Conservation (phyloP, 2,329 filamentous ascomycete genomes). For the Pezicula neosporulosa region DNA sequence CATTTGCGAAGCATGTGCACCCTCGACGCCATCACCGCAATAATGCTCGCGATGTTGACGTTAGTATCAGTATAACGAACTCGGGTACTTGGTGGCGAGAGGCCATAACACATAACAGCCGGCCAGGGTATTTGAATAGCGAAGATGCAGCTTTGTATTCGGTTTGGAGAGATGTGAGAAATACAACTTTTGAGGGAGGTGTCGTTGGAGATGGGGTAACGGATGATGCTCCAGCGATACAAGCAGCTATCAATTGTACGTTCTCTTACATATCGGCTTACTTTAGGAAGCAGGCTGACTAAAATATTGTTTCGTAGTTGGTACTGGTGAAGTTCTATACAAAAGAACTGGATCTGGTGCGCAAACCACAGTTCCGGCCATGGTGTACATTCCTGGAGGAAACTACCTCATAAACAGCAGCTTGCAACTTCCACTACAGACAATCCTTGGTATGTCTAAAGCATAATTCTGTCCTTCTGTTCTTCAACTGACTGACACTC, state of each 20-base stretch:
- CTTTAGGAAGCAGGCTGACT: neutral
- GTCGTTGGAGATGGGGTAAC: neutral
- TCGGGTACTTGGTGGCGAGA: neutral
- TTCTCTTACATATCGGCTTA: neutral
- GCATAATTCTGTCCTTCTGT: neutral
- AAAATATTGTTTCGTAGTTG: neutral
- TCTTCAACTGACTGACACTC: neutral
- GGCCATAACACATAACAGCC: neutral
- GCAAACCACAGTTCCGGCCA: neutral
- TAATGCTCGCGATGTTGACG: too few species aligned
- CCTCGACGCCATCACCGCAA: too few species aligned
- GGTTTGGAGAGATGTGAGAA: slow-evolving; percentile 1
- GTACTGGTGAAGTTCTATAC: neutral
- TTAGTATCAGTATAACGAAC: neutral
- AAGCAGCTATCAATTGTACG: neutral
- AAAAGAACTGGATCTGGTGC: neutral
- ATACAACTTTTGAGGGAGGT: neutral
- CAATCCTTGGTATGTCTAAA: neutral
- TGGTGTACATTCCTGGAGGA: slow-evolving; percentile 1
- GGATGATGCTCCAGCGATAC: neutral
- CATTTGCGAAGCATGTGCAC: too few species aligned
- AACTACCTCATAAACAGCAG: slow-evolving; percentile 1
- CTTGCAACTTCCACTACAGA: neutral
- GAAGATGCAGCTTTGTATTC: slow-evolving; percentile 1
- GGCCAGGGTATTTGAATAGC: neutral